Evolutionary conservation across 2,329 filamentous ascomycete genomes (phyloP).

Genomic region (Lizonia empirigonia): DNA sequence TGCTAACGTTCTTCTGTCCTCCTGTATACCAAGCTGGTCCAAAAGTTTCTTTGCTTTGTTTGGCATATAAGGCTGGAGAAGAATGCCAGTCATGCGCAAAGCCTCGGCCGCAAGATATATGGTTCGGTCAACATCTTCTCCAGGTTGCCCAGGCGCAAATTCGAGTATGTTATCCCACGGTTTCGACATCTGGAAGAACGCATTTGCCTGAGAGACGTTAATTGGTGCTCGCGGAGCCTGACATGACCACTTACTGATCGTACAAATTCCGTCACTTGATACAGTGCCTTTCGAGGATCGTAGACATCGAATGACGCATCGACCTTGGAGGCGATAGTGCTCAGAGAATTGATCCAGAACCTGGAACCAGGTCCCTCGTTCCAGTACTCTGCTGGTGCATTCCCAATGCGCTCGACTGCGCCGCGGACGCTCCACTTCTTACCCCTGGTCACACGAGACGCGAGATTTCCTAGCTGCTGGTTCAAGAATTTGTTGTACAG

Average conservation of each 20-base stretch:
- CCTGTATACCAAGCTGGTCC: slow-evolving; percentile 75
- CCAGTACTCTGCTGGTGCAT: slow-evolving; percentile 36
- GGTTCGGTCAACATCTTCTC: slow-evolving; percentile 48
- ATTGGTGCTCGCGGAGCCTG: not conserved
- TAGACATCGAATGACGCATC: slow-evolving; percentile 32
- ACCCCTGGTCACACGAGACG: slow-evolving; percentile 70
- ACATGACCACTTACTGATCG: slow-evolving; percentile 30
- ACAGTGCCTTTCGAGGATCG: slow-evolving; percentile 37
- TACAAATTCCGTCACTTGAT: slow-evolving; percentile 36
- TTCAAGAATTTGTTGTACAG: slow-evolving; percentile 82
- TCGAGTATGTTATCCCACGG: slow-evolving; percentile 69
- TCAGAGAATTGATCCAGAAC: slow-evolving; percentile 49
- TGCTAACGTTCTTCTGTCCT: slow-evolving; percentile 65
- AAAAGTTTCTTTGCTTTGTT: slow-evolving; percentile 73
- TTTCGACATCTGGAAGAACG: slow-evolving; percentile 65
- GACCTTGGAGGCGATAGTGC: slow-evolving; percentile 25
- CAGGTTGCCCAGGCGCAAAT: slow-evolving; percentile 34
- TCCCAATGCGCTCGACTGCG: slow-evolving; percentile 56
- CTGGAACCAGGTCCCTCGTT: slow-evolving; percentile 33
- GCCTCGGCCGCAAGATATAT: slow-evolving; percentile 77
- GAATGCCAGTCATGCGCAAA: slow-evolving; percentile 77
- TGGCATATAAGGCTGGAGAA: slow-evolving; percentile 92
- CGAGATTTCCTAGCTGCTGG: slow-evolving; percentile 78
- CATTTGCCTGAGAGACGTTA: slow-evolving; percentile 61
- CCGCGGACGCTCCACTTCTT: slow-evolving; percentile 71